Conservation (phyloP, 257 asterid genomes). For the Jacaranda copaia region DNA sequence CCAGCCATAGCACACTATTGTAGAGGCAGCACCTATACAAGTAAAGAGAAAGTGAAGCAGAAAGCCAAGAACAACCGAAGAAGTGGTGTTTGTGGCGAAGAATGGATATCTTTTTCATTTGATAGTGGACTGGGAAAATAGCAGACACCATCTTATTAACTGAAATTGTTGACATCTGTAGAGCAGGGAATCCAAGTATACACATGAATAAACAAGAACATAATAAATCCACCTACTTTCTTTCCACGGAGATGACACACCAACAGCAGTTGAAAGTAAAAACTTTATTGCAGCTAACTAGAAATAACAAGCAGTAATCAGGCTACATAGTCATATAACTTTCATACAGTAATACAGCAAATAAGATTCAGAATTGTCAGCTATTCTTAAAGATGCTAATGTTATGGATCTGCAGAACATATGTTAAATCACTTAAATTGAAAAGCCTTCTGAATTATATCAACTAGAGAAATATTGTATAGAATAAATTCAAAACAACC, state of each 20-base stretch:
- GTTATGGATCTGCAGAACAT: constrained; percentile 5
- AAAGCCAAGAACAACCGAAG: background rate
- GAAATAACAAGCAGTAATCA: background rate
- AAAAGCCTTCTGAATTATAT: background rate
- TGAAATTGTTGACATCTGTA: background rate
- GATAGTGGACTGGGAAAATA: background rate
- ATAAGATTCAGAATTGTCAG: background rate
- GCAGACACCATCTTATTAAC: background rate
- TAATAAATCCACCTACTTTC: background rate
- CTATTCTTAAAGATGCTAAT: constrained; percentile 1
- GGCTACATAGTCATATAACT: background rate
- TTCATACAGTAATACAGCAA: constrained; percentile 9
- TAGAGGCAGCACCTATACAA: background rate
- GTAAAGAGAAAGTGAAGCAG: too few relatives aligned
- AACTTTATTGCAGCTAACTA: background rate
- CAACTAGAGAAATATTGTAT: background rate
- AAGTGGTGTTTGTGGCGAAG: background rate
- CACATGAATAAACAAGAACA: background rate
- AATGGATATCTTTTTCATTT: background rate
- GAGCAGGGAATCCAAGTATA: background rate
- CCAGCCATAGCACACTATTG: background rate
- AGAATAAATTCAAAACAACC: background rate
- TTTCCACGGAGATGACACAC: background rate
- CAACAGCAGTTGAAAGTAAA: background rate
- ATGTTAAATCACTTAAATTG: background rate